Conservation (phyloP, 345 rosid genomes). For the Tarenaya hassleriana region DNA sequence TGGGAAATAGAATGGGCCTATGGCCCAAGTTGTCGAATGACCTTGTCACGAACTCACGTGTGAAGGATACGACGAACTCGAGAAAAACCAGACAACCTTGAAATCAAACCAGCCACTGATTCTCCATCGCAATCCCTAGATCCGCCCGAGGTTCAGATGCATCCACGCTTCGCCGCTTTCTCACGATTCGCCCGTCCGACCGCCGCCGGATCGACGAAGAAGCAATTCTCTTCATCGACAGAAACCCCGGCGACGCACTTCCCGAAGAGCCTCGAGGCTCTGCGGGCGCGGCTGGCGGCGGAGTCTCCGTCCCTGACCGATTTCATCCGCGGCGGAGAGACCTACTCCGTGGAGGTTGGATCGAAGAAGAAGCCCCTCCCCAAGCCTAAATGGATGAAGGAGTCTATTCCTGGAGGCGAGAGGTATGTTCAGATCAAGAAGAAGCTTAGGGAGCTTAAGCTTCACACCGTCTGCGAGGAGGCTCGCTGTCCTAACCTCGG, state of each 20-base stretch:
- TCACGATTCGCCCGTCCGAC: slow-evolving; percentile 28
- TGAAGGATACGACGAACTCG: too few species aligned
- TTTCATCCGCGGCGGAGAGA: slow-evolving; percentile 39
- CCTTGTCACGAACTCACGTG: too few species aligned
- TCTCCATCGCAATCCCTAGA: background rate
- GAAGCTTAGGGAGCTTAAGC: slow-evolving; percentile 82
- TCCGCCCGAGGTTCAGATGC: slow-evolving; percentile 10
- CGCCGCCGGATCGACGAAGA: slow-evolving; percentile 22
- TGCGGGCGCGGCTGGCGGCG: slow-evolving; percentile 74
- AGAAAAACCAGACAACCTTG: too few species aligned
- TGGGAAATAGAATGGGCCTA: too few species aligned
- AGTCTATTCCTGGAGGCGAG: slow-evolving; percentile 86
- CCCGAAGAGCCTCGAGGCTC: slow-evolving; percentile 57
- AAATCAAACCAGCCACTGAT: too few species aligned
- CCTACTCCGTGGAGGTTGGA: slow-evolving; percentile 89
- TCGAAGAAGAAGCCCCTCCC: slow-evolving; percentile 93
- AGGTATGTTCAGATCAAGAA: slow-evolving; percentile 95
- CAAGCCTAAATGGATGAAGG: slow-evolving; percentile 98
- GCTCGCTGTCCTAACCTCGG: slow-evolving; percentile 93
- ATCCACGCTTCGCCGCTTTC: slow-evolving; percentile 27
- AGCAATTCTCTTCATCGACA: slow-evolving; percentile 35
- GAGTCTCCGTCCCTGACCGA: slow-evolving; percentile 67
- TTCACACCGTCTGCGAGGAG: slow-evolving; percentile 98
- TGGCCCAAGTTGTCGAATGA: too few species aligned
- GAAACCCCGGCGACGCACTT: slow-evolving; percentile 34